Evolutionary conservation across 768 basidiomycete species (phyloP).

Genomic region (Tulasnella sp.): DNA sequence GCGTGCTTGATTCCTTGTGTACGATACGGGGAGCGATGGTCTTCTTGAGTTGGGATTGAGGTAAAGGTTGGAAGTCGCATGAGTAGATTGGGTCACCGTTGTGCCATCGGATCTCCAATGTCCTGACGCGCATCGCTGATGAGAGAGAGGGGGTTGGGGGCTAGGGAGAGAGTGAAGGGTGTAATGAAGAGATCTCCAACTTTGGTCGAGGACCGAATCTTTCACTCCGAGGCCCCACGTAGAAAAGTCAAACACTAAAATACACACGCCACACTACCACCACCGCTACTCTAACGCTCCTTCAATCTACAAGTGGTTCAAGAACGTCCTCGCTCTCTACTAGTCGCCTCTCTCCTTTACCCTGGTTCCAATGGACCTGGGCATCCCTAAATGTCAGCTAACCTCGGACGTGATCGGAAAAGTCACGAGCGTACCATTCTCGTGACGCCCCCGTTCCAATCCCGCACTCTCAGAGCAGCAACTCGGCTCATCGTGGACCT

Average conservation of each 20-base stretch:
- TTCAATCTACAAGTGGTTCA: background rate
- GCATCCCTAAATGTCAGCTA: background rate
- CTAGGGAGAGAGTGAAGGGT: background rate
- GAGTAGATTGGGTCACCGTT: constrained; percentile 92
- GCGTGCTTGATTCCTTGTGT: constrained; percentile 50
- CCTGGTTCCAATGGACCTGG: background rate
- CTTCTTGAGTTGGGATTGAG: constrained; percentile 41
- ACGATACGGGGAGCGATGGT: constrained; percentile 28
- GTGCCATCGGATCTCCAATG: constrained; percentile 94
- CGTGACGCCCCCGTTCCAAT: constrained; percentile 22
- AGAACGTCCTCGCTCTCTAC: background rate
- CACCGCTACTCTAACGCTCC: background rate
- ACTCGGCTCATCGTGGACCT: constrained; percentile 22
- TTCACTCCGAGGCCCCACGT: background rate
- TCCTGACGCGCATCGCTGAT: constrained; percentile 66
- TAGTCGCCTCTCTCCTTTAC: background rate
- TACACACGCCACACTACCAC: background rate
- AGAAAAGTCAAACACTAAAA: background rate
- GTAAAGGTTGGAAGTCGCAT: constrained; percentile 86
- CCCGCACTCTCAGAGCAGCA: constrained; percentile 14
- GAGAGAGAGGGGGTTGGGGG: too few relatives aligned
- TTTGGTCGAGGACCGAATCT: background rate
- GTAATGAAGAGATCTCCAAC: background rate
- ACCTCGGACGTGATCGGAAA: background rate
- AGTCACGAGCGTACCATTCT: constrained; percentile 6